Conservation (phyloP, 176 grass and related monocot species). For the Avena eriantha region DNA sequence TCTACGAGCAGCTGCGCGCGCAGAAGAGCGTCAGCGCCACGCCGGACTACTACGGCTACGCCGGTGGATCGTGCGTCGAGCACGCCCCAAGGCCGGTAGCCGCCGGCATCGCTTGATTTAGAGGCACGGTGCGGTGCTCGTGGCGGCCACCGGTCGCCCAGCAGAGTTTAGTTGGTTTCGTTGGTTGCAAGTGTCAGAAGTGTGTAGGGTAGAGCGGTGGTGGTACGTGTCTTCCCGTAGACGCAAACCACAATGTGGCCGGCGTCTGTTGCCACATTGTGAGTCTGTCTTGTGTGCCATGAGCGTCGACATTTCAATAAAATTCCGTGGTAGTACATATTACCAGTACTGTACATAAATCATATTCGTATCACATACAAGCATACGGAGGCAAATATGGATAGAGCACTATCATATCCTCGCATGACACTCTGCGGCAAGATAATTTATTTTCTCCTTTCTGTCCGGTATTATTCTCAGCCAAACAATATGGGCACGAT, state of each 20-base stretch:
- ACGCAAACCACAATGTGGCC: background rate
- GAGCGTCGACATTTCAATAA: background rate
- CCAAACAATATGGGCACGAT: no score
- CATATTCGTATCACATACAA: no score
- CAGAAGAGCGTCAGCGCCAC: conserved; percentile 63
- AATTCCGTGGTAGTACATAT: background rate
- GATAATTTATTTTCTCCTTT: no score
- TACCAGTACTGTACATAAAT: background rate
- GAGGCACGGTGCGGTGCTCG: background rate
- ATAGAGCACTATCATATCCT: no score
- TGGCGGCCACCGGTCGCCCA: conserved; percentile 1
- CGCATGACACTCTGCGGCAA: no score
- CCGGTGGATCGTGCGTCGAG: conserved; percentile 7
- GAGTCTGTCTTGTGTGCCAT: background rate
- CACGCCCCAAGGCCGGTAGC: background rate
- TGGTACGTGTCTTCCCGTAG: background rate
- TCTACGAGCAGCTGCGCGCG: conserved; percentile 83
- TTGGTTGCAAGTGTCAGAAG: background rate
- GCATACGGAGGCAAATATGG: no score
- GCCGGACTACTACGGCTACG: conserved; percentile 46
- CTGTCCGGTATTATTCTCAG: no score
- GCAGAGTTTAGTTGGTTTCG: background rate
- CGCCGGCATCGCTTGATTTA: conserved; percentile 15
- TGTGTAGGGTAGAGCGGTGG: background rate
- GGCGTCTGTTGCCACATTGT: background rate